phyloP scores from a whole-genome alignment of 495 filamentous ascomycete species.

The Penicillium flavigenum region DNA sequence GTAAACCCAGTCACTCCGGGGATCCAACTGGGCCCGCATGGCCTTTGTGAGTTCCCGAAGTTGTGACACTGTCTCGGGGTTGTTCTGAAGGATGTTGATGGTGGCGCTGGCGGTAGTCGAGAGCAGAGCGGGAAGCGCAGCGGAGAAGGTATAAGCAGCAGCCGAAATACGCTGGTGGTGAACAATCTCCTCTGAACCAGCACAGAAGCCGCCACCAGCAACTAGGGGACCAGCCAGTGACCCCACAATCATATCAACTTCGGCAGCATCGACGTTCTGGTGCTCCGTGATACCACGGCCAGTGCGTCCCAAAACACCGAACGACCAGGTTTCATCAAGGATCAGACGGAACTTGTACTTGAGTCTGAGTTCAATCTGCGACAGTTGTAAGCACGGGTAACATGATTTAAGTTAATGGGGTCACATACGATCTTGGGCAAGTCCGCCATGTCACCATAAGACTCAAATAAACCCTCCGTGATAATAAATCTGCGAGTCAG shows the following conservation, averaged over 20 bases:
- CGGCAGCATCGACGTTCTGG: slow-evolving; percentile 86
- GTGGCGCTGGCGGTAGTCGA: slow-evolving; percentile 93
- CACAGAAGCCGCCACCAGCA: slow-evolving; percentile 94
- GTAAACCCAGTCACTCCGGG: slow-evolving; percentile 86
- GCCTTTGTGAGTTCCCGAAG: slow-evolving; percentile 79
- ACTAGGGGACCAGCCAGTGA: slow-evolving; percentile 87
- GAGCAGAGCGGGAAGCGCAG: slow-evolving; percentile 87
- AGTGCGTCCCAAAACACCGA: slow-evolving; percentile 86
- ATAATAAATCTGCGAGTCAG: slow-evolving; percentile 93
- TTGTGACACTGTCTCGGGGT: slow-evolving; percentile 70
- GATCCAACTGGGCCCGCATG: slow-evolving; percentile 85
- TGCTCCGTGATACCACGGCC: slow-evolving; percentile 92
- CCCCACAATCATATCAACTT: slow-evolving; percentile 94
- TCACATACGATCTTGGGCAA: slow-evolving; percentile 76
- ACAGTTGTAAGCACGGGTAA: slow-evolving; percentile 1
- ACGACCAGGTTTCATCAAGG: slow-evolving; percentile 95
- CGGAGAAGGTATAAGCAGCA: slow-evolving; percentile 89
- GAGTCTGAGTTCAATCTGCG: slow-evolving; percentile 81
- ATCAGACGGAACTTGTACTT: slow-evolving; percentile 97
- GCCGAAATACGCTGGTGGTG: slow-evolving; percentile 93
- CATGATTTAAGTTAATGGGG: background rate
- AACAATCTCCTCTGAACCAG: slow-evolving; percentile 82
- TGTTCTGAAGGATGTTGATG: slow-evolving; percentile 76
- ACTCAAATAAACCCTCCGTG: slow-evolving; percentile 93
- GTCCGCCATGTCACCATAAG: slow-evolving; percentile 79